Evolutionary conservation across 208 protist species (phyloP), one percentile per base, ranked within the genome.

Genomic region (Leishmania guyanensis): DNA sequence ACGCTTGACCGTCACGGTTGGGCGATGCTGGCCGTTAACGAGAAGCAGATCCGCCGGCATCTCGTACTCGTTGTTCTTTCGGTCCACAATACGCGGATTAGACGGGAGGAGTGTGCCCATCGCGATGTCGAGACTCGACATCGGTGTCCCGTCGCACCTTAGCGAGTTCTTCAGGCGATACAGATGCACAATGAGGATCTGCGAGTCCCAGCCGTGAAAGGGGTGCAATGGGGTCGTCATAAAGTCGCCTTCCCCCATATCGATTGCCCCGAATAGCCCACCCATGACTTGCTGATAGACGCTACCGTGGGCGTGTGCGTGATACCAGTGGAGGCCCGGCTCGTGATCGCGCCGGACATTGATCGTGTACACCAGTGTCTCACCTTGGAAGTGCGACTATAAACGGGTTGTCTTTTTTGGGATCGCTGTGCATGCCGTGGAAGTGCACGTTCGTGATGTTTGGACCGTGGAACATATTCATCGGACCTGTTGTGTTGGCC

Each of bases 401-500:
- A 80, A 96, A 96, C 16, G 92, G 88, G 77, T 95, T 81, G 81
- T 96, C 93, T 12, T 93, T 80, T 43, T 46, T 73, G 20, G 93
- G 93, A 81, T 95, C 86, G 53, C 88, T 90, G 87, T 97, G 91
- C 76, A 96, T 58, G 71, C 92, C 92, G 83, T 97, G 92, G 68
- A 96, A 96, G 85, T 96, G 94, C 43, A 96, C 80, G 77, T 96
- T 96, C 50, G 92, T 96, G 75, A 84, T 89, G 81, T 96, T 97
- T 2, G 86, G 88, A 16, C 85, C 80, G 81, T 97, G 93, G 69
- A 90, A 93, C 12, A 69, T 82, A 79, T 92, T 95, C 85, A 92
- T 89, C 62, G 53, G 77, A 69, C 39, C 51, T 65, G 60, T 79
- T 75, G 43, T 86, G 36, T 73, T 77, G 51, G 1, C 29, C 54